These are phyloP conservation scores for Musa beccarii DNA, from an alignment of 176 grass and related monocot species.

Conservation along the genomic window DNA sequence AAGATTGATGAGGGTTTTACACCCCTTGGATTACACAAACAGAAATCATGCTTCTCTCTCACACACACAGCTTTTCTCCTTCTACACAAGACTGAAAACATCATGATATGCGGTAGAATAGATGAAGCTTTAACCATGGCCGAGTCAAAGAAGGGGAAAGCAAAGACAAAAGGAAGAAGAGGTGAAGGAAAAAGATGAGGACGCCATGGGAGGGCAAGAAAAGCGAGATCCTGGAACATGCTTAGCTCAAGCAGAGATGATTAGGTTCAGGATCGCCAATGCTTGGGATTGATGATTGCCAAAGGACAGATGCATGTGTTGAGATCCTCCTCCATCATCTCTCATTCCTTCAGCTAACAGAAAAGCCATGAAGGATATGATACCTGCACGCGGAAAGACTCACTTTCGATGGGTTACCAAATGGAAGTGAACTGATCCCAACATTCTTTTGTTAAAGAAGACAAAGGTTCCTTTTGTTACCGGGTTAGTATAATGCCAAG, in stretches of 20 bases:
- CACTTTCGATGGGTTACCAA: background rate
- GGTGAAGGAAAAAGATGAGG: too few species aligned
- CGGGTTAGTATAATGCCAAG: conserved; percentile 14
- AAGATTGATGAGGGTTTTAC: too few species aligned
- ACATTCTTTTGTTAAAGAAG: too few species aligned
- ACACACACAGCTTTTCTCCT: conserved; percentile 10
- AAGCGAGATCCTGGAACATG: background rate
- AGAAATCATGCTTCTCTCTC: conserved; percentile 48
- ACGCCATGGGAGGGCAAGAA: background rate
- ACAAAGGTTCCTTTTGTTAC: background rate
- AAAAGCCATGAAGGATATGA: background rate
- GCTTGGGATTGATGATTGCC: background rate
- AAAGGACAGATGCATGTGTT: background rate
- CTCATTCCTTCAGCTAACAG: background rate
- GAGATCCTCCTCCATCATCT: background rate
- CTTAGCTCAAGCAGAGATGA: background rate
- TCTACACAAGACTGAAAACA: background rate
- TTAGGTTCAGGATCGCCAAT: background rate
- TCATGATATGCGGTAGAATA: background rate
- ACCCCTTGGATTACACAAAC: background rate
- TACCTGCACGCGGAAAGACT: background rate
- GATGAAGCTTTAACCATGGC: too few species aligned
- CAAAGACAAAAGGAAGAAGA: too few species aligned
- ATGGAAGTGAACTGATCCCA: too few species aligned
- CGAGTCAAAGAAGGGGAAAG: background rate